phyloP scores from a whole-genome alignment of 192 early-diverging fungal genomes.

The Gaertneriomyces semiglobifer region DNA sequence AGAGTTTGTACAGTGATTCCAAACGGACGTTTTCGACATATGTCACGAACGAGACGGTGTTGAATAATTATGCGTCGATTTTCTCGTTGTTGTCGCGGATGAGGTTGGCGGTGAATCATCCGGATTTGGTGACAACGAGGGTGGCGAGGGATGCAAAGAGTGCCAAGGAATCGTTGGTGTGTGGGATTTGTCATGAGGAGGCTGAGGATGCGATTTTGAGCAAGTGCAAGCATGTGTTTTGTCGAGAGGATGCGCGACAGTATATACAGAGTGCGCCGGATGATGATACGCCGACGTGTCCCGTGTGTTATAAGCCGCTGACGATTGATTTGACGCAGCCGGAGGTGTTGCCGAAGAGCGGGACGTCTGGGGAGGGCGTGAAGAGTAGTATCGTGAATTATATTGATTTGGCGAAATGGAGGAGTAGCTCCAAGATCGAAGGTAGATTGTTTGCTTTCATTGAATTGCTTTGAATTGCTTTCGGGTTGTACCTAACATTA shows the following conservation, averaged over 20 bases:
- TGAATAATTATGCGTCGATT: constrained; percentile 92
- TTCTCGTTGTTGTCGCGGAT: constrained; percentile 87
- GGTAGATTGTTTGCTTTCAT: constrained; percentile 7
- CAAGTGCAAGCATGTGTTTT: constrained; percentile 88
- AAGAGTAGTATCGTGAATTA: constrained; percentile 84
- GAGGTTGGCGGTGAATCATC: constrained; percentile 90
- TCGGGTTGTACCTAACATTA: not conserved
- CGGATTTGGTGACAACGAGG: constrained; percentile 49
- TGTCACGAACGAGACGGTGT: constrained; percentile 71
- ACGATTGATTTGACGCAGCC: constrained; percentile 67
- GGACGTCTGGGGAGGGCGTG: constrained; percentile 39
- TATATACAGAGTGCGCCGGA: constrained; percentile 40
- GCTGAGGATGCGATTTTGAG: constrained; percentile 80
- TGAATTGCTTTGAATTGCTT: not conserved
- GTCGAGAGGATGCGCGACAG: constrained; percentile 72
- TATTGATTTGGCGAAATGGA: constrained; percentile 83
- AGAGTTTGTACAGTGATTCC: constrained; percentile 70
- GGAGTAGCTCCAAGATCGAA: constrained; percentile 91
- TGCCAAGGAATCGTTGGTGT: constrained; percentile 71
- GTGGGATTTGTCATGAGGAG: constrained; percentile 81
- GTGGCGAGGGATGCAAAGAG: constrained; percentile 26
- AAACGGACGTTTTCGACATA: constrained; percentile 73
- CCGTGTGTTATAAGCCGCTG: constrained; percentile 71
- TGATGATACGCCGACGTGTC: constrained; percentile 57
- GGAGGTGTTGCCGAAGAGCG: constrained; percentile 41